Evolutionary conservation across 768 basidiomycete species (phyloP), one percentile per base, ranked within the genome.

Genomic region (Xerocomus potaroensis): DNA sequence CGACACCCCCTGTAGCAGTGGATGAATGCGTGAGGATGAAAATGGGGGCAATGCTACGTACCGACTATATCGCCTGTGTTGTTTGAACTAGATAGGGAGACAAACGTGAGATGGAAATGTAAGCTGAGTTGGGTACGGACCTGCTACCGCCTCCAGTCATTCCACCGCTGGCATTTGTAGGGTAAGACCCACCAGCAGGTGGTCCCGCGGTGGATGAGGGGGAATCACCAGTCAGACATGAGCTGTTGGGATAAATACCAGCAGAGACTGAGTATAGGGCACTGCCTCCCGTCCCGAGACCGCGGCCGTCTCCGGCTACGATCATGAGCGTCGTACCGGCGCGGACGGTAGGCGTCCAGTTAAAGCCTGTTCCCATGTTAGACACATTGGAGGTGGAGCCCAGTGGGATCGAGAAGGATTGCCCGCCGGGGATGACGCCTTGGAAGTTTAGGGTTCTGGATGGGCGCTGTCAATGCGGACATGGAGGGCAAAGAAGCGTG

Each of bases 361-460:
- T 62, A 53, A 89, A 87, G 1, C 88, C 87, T 8, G 76, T 77
- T 9, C 84, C 83, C 51, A 78, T 59, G 0, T 54, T 47, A 0
- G 58, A 22, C 3, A 74, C 63, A 8, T 71, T 59, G 8, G 83
- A 76, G 18, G 84, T 61, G 3, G 58, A 24, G 11, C 72, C 72
- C 51, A 74, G 50, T 1, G 84, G 83, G 36, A 91, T 76, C 6
- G 70, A 55, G 60, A 90, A 87, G 0, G 87, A 87, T 42, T 86
- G 70, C 11, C 88, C 88, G 1, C 88, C 89, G 1, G 89, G 89
- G 26, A 91, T 89, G 34, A 88, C 71, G 3, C 86, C 86, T 21
- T 79, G 69, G 61, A 87, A 86, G 27, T 62, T 73, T n/a, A 80
- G 74, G 1, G 59, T 77, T 14, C 85, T 85, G 49, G 26, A 32